Percentiles rank a stretch among this genome's conserved stretches.
These are phyloP conservation scores for Xylaria sp. DNA, from an alignment of 2,329 filamentous ascomycete species.

Conservation along the genomic window DNA sequence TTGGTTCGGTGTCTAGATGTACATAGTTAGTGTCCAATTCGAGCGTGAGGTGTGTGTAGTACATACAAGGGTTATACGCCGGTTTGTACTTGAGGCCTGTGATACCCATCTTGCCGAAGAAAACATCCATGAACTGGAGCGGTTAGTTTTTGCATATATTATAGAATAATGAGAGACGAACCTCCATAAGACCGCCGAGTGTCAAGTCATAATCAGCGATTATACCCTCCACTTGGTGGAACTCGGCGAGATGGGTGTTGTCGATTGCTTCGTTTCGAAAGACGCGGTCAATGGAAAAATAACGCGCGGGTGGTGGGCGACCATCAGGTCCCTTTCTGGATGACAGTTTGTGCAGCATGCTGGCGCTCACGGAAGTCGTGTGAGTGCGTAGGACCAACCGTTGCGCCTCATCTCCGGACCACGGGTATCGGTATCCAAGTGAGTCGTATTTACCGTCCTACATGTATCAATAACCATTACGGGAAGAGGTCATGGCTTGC, in stretches of 20 bases:
- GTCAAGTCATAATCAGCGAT: slow-evolving; percentile 97
- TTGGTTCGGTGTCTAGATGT: slow-evolving; percentile 78
- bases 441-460: slow-evolving; percentile 88
- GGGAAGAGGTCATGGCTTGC: neutral
- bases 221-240: slow-evolving; percentile 98
- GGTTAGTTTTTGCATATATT: neutral
- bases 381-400: slow-evolving; percentile 64
- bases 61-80: slow-evolving; percentile 77
- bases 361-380: slow-evolving; percentile 59
- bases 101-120: slow-evolving; percentile 97
- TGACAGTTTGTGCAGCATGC: slow-evolving; percentile 70
- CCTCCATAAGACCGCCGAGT: slow-evolving; percentile 86
- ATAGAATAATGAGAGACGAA: slow-evolving; percentile 9
- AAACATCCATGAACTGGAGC: slow-evolving; percentile 79
- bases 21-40: neutral
- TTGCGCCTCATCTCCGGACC: slow-evolving; percentile 76
- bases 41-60: no score
- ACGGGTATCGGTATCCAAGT: slow-evolving; percentile 90
- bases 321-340: slow-evolving; percentile 75
- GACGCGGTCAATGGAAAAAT: slow-evolving; percentile 98
- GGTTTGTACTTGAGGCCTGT: slow-evolving; percentile 86
- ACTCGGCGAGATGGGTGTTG: slow-evolving; percentile 84
- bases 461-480: slow-evolving; percentile 4
- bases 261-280: slow-evolving; percentile 98
- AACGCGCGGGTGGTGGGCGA: slow-evolving; percentile 76